Conservation (phyloP, 2,329 filamentous ascomycete genomes). For the Fusarium piperis region DNA sequence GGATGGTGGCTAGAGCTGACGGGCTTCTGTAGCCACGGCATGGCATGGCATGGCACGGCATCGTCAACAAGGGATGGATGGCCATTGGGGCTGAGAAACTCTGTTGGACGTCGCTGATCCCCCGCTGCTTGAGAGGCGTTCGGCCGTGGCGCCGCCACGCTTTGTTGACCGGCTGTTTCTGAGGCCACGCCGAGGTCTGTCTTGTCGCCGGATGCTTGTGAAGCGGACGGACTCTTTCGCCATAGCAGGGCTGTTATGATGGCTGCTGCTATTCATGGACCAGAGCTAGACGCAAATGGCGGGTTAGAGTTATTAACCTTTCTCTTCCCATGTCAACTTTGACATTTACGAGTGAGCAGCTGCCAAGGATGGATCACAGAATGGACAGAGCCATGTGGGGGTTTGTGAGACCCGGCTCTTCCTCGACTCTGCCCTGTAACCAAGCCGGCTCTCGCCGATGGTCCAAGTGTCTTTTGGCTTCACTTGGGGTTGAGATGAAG, state of each 20-base stretch:
- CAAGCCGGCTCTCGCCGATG: slow-evolving; percentile 33
- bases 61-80: not conserved
- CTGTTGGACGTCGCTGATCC: slow-evolving; percentile 27
- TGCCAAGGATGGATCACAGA: not conserved
- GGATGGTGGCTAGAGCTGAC: not conserved
- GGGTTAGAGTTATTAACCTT: not conserved
- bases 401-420: slow-evolving; percentile 10
- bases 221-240: slow-evolving; percentile 1
- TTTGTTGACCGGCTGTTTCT: slow-evolving; percentile 29
- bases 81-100: slow-evolving; percentile 25
- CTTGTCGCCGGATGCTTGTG: slow-evolving; percentile 15
- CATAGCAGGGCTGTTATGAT: not conserved
- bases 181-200: slow-evolving; percentile 28
- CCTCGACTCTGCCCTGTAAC: slow-evolving; percentile 13
- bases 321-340: not conserved
- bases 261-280: not conserved
- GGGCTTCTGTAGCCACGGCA: not conserved
- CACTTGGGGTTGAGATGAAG: not conserved
- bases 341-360: not conserved
- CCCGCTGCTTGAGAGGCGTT: slow-evolving; percentile 28
- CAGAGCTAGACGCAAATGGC: not conserved
- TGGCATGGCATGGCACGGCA: not conserved
- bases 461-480: slow-evolving; percentile 11
- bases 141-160: slow-evolving; percentile 42
- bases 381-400: slow-evolving; percentile 11